These are phyloP conservation scores for Excoecaria cochinchinensis DNA, from an alignment of 345 rosid genomes.

Conservation along the genomic window DNA sequence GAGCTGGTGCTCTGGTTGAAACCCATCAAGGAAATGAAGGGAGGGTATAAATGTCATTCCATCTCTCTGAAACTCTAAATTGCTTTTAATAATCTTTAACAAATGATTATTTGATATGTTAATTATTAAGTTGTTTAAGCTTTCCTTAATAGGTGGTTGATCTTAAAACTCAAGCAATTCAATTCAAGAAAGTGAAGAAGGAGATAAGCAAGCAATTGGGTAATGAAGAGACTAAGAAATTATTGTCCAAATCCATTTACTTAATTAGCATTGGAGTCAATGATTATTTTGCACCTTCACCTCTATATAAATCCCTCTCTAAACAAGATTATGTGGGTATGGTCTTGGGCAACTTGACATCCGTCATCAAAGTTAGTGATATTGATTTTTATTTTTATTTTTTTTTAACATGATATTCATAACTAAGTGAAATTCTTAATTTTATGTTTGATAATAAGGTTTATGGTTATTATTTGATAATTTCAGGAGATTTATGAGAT, in stretches of 20 bases:
- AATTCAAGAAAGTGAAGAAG: constrained; percentile 35
- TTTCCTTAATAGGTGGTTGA: constrained; percentile 38
- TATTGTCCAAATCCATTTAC: constrained; percentile 44
- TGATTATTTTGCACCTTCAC: constrained; percentile 27
- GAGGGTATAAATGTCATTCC: constrained; percentile 21
- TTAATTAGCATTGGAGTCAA: constrained; percentile 41
- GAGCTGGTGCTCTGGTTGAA: constrained; percentile 47
- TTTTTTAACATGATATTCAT: no score
- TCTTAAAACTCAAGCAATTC: constrained; percentile 34
- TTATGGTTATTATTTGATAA: neutral
- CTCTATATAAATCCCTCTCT: constrained; percentile 15
- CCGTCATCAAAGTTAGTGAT: constrained; percentile 29
- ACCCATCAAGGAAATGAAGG: constrained; percentile 30
- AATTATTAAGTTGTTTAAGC: neutral
- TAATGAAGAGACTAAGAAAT: constrained; percentile 21
- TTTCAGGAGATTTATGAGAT: constrained; percentile 38
- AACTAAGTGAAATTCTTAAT: no score
- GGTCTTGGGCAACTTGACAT: constrained; percentile 37
- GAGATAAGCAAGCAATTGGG: constrained; percentile 37
- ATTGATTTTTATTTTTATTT: neutral
- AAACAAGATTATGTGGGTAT: constrained; percentile 21
- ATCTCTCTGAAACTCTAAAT: neutral
- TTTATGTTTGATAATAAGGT: no score
- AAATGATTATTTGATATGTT: neutral
- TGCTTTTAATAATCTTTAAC: neutral